Base-by-base conservation (phyloP, 192 early-diverging fungal species). In the Gigaspora rosea region DNA sequence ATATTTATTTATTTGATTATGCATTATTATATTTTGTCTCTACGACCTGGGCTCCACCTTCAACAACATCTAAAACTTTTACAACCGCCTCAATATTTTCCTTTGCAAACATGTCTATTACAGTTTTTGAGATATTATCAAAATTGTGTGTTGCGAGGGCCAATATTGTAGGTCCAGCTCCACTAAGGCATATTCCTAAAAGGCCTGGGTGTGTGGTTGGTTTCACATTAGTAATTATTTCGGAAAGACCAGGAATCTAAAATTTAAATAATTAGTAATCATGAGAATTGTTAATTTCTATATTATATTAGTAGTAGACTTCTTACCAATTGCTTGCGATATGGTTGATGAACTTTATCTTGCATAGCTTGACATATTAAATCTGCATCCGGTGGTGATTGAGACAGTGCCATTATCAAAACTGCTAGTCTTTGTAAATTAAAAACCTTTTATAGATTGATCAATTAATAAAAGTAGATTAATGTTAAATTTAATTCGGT, bases 81-180 rank as follows among this genome's bases (percentile, higher is more conserved):
- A 85, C 86, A 68, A 84, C 85, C 54, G 83, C 84, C 54, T 89
- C 83, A 46, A 90, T 88, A 16, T 84, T 83, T 52, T 82, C 69
- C 11, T 83, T 70, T 16, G 79, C 78, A 77, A 93, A 94, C n/a
- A 93, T 87, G 12, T 86, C 81, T 75, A 87, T 81, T 4, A 92
- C 87, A 56, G 82, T 79, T 22, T 81, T 71, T 7, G 95, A 96
- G 67, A 98, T 97, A 36, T 81, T 75, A 73, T 97, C 95, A 88
- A 95, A 95, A 80, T 96, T 91, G 66, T 86, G 83, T 4, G 87
- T 88, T 0, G 95, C 96, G 66, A 99, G 84, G 16, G 93, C 94
- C 50, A 99, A 85, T 54, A 99, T 94, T 47, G 96, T 98, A 22
- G 98, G 98, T 1, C 98, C 98, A 4, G 98, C 98, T 61, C 98